Percentiles rank a stretch among this genome's conserved stretches.
Evolutionary conservation across 345 rosid genomes (phyloP).

Genomic region (Lenwebbia sp.): DNA sequence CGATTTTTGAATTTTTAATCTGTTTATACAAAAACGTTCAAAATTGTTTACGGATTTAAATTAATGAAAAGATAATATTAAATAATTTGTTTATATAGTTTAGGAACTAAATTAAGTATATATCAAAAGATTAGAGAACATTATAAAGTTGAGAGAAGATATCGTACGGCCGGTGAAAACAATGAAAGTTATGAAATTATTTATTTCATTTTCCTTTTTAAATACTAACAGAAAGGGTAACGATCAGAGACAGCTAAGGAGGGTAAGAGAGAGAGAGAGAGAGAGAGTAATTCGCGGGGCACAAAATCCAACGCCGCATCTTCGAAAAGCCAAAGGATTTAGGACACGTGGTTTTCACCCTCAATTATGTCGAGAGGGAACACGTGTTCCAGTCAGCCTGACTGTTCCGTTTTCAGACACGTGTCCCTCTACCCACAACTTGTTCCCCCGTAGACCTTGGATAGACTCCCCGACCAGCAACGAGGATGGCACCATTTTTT

Average conservation of each 20-base stretch:
- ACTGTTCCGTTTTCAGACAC: background rate
- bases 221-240: background rate
- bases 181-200: too few species aligned
- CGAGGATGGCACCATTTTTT: background rate
- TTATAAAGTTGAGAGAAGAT: too few species aligned
- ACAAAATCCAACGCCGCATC: background rate
- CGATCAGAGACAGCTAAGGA: background rate
- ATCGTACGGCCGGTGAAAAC: rapidly evolving
- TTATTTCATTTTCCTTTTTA: background rate
- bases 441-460: background rate
- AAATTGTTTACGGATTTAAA: too few species aligned
- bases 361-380: background rate
- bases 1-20: too few species aligned
- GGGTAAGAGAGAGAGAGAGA: background rate
- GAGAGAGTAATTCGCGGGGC: background rate
- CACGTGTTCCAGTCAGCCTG: background rate
- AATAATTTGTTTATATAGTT: too few species aligned
- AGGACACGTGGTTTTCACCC: background rate
- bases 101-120: too few species aligned
- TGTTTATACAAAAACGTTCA: too few species aligned
- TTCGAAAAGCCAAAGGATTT: background rate
- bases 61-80: too few species aligned
- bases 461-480: background rate
- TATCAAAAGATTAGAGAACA: too few species aligned
- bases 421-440: background rate